Evolutionary conservation across 163 green algal species (phyloP).

Genomic region (Chlorella variabilis): DNA sequence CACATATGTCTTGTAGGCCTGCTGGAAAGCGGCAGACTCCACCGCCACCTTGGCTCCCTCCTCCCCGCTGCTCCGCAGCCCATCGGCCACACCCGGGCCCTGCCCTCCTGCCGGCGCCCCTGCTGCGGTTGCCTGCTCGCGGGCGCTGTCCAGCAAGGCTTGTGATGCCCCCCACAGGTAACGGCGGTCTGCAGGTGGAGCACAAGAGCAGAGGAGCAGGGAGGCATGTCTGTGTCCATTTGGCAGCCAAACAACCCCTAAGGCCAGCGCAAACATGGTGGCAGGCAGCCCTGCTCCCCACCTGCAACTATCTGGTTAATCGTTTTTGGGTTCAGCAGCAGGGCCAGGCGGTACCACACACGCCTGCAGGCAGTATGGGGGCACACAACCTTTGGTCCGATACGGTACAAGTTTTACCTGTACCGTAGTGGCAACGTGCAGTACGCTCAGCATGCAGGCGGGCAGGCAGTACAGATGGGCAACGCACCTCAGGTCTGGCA

Average conservation of each 20-base stretch:
- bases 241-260: too few relatives aligned
- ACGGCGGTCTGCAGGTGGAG: background rate
- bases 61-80: background rate
- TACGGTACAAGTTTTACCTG: too few relatives aligned
- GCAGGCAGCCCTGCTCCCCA: too few relatives aligned
- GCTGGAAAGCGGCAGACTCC: background rate
- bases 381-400: too few relatives aligned
- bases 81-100: too few relatives aligned
- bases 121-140: background rate
- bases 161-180: constrained; percentile 17
- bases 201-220: too few relatives aligned
- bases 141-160: constrained; percentile 8
- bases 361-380: too few relatives aligned
- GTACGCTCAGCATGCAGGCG: background rate
- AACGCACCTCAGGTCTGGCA: background rate
- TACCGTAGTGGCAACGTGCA: background rate
- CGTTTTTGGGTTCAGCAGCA: background rate
- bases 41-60: background rate
- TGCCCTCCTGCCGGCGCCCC: background rate
- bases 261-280: too few relatives aligned
- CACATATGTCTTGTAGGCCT: background rate
- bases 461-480: too few relatives aligned
- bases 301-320: background rate
- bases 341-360: background rate
- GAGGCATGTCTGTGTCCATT: too few relatives aligned